Evolutionary conservation across 1,284 basidiomycete species (phyloP).

Genomic region (Trametes sp.): DNA sequence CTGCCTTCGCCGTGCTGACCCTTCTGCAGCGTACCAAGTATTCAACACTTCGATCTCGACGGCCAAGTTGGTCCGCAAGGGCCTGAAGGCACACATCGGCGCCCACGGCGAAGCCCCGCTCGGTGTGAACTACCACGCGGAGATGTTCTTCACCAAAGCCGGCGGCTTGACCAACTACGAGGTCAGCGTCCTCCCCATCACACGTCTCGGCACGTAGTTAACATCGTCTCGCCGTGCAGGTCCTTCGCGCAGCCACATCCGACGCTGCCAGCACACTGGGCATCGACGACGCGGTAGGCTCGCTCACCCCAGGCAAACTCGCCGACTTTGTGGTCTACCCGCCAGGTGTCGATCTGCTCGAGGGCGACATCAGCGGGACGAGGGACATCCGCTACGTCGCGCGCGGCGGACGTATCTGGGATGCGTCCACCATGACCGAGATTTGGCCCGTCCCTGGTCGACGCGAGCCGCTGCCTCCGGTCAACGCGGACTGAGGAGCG

Average conservation of each 20-base stretch:
- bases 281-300: slow-evolving; percentile 64
- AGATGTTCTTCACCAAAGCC: slow-evolving; percentile 67
- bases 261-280: slow-evolving; percentile 71
- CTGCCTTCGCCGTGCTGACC: neutral
- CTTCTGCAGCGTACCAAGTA: slow-evolving; percentile 59
- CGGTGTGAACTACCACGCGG: slow-evolving; percentile 77
- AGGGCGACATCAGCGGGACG: slow-evolving; percentile 58
- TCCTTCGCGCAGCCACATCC: slow-evolving; percentile 69
- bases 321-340: slow-evolving; percentile 74
- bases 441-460: slow-evolving; percentile 71
- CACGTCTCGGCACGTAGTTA: neutral
- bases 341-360: slow-evolving; percentile 61
- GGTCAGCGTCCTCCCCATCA: slow-evolving; percentile 30
- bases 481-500: slow-evolving; percentile 61
- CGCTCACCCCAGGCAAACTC: slow-evolving; percentile 67
- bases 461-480: slow-evolving; percentile 58
- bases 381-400: slow-evolving; percentile 60
- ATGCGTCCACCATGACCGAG: slow-evolving; percentile 69
- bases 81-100: slow-evolving; percentile 69
- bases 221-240: slow-evolving; percentile 47
- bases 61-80: slow-evolving; percentile 69
- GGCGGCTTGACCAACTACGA: slow-evolving; percentile 65
- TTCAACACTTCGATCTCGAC: slow-evolving; percentile 74
- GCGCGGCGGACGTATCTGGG: slow-evolving; percentile 72
- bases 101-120: slow-evolving; percentile 80